A percentile compares a stretch with the other conserved stretches of the same genome.
These are phyloP conservation scores for Beta macrorhiza DNA, from an alignment of 179 eudicot genomes.

Conservation along the genomic window DNA sequence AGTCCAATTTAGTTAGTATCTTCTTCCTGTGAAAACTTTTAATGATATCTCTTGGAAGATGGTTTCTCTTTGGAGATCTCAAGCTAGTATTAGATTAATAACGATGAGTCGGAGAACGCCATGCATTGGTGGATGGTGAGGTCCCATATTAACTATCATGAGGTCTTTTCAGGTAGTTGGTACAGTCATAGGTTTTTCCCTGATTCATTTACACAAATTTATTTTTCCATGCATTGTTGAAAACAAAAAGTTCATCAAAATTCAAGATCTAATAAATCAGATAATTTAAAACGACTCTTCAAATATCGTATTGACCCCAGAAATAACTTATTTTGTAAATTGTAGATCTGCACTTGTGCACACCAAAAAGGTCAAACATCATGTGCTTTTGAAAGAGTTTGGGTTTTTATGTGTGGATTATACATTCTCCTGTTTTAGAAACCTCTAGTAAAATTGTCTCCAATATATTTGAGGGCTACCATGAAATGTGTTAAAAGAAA, in stretches of 20 bases:
- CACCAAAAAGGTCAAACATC: background rate
- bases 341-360: background rate
- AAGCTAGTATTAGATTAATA: too few species aligned
- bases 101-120: too few species aligned
- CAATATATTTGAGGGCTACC: background rate
- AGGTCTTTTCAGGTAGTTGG: too few species aligned
- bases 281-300: too few species aligned
- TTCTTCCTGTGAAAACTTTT: background rate
- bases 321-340: background rate
- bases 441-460: background rate
- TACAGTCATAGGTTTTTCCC: too few species aligned
- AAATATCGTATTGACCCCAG: too few species aligned
- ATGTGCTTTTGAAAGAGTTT: background rate
- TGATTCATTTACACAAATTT: too few species aligned
- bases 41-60: background rate
- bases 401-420: background rate
- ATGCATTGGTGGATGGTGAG: too few species aligned
- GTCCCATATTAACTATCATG: too few species aligned
- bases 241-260: too few species aligned
- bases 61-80: background rate
- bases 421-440: background rate
- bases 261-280: too few species aligned
- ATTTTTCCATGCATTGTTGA: too few species aligned
- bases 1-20: background rate
- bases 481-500: background rate